Conservation (phyloP, 176 grass and related monocot species). For the Poa annua region DNA sequence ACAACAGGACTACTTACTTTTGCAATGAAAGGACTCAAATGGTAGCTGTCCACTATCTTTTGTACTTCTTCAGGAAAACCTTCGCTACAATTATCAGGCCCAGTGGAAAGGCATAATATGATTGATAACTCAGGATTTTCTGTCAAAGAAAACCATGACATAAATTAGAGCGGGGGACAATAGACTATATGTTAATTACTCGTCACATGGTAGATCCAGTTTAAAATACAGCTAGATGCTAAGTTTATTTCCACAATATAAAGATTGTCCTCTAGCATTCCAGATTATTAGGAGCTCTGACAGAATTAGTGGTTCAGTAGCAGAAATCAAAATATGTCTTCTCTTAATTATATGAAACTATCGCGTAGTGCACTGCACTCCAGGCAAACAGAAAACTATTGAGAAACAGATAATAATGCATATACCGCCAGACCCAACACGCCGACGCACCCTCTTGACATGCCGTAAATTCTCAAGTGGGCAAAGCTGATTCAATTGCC, state of each 20-base stretch:
- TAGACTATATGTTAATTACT: constrained; percentile 6
- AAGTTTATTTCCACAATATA: constrained; percentile 23
- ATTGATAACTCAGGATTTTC: constrained; percentile 81
- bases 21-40: constrained; percentile 60
- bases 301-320: constrained; percentile 19
- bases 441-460: constrained; percentile 52
- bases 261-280: not conserved
- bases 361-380: not conserved
- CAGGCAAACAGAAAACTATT: constrained; percentile 13
- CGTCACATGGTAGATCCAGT: not conserved
- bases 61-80: constrained; percentile 56
- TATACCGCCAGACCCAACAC: constrained; percentile 30
- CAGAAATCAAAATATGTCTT: not conserved
- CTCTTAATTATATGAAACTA: not conserved
- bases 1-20: constrained; percentile 59
- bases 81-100: constrained; percentile 49
- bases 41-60: constrained; percentile 60
- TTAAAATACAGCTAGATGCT: constrained; percentile 16
- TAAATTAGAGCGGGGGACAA: not conserved
- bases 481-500: constrained; percentile 54
- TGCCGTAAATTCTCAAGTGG: constrained; percentile 55
- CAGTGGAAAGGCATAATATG: constrained; percentile 69
- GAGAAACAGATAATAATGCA: constrained; percentile 1
- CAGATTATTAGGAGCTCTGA: not conserved
- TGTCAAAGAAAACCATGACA: constrained; percentile 41